Conservation (phyloP, 768 basidiomycete species). For the Mycena rosella region DNA sequence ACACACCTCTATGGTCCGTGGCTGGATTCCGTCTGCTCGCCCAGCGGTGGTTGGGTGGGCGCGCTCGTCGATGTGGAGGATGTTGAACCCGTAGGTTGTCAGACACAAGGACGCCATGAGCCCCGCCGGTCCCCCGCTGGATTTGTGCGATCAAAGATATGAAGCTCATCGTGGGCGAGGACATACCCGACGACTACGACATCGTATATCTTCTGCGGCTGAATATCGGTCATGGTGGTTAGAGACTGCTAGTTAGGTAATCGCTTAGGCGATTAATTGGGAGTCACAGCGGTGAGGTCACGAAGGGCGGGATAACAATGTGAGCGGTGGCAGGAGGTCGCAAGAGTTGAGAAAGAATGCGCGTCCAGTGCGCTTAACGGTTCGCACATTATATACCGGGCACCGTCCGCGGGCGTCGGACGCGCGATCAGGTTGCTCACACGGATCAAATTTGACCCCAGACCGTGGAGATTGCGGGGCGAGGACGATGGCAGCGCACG, state of each 20-base stretch:
- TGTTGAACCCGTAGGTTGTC: slow-evolving; percentile 37
- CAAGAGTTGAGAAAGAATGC: no score
- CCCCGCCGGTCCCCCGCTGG: slow-evolving; percentile 35
- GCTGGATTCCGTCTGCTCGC: slow-evolving; percentile 69
- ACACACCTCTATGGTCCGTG: slow-evolving; percentile 60
- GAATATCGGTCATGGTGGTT: slow-evolving; percentile 21
- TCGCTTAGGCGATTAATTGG: no score
- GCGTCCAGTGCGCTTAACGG: neutral
- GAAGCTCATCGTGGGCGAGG: neutral
- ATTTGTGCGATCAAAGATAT: neutral
- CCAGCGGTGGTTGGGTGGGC: slow-evolving; percentile 49
- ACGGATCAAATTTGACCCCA: slow-evolving; percentile 12
- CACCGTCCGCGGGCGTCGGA: slow-evolving; percentile 27
- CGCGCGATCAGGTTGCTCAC: slow-evolving; percentile 8
- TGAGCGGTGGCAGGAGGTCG: no score
- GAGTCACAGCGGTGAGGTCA: no score
- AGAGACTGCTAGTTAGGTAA: no score
- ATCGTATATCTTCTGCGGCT: slow-evolving; percentile 33
- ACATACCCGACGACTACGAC: slow-evolving; percentile 37
- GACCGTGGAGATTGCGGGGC: neutral
- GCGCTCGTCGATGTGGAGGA: slow-evolving; percentile 38
- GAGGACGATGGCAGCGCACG: no score
- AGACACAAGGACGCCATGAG: slow-evolving; percentile 37
- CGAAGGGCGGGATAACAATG: no score
- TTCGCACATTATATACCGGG: slow-evolving; percentile 1